phyloP scores from a whole-genome alignment of 345 rosid species.

The Lepidium africanum region DNA sequence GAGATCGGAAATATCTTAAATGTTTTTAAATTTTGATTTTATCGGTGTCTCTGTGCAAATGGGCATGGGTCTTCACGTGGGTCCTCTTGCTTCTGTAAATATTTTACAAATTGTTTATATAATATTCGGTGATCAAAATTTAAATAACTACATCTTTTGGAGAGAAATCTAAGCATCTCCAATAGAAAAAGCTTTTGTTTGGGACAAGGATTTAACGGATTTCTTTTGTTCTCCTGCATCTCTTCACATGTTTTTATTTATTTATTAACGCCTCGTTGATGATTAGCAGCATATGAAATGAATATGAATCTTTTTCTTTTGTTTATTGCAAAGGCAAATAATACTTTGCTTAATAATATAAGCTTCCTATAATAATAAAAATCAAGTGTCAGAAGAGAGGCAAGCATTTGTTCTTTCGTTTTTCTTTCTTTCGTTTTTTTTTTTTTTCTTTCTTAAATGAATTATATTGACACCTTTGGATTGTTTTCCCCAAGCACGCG shows the following conservation, averaged over 20 bases:
- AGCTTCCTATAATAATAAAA: background rate
- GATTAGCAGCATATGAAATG: background rate
- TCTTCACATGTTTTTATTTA: background rate
- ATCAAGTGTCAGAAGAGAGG: slow-evolving; percentile 7
- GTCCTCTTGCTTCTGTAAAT: slow-evolving; percentile 18
- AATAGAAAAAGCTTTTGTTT: background rate
- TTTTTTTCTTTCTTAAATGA: too few species aligned
- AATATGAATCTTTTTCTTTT: background rate
- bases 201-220: background rate
- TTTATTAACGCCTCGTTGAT: background rate
- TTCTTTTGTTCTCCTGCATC: background rate
- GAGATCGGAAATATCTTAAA: slow-evolving; percentile 12
- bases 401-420: slow-evolving; percentile 20
- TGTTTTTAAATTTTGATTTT: background rate
- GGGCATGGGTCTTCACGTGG: slow-evolving; percentile 30
- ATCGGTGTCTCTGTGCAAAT: slow-evolving; percentile 19
- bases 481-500: background rate
- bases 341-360: slow-evolving; percentile 16
- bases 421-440: background rate
- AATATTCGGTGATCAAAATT: background rate
- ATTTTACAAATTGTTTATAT: background rate
- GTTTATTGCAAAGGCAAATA: background rate
- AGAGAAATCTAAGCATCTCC: background rate
- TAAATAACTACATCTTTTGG: background rate
- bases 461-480: background rate